A percentile compares a stretch with the other conserved stretches of the same genome.
These are phyloP conservation scores for Termitomyces sp. DNA, from an alignment of 768 basidiomycete species.

Conservation along the genomic window DNA sequence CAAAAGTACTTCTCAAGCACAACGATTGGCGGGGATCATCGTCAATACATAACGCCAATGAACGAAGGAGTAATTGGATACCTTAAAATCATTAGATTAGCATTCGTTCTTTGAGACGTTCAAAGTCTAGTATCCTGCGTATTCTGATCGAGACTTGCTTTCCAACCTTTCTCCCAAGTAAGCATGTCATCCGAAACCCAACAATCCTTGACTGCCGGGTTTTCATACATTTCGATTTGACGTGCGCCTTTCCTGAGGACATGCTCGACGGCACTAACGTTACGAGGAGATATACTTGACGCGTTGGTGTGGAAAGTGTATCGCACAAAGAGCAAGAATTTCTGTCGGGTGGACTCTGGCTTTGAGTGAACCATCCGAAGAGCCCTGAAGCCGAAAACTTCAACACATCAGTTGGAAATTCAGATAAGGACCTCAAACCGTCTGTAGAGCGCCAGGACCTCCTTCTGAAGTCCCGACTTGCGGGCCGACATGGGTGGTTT, in stretches of 20 bases:
- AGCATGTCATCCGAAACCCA: conserved; percentile 69
- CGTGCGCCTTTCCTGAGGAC: conserved; percentile 62
- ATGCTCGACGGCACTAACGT: conserved; percentile 69
- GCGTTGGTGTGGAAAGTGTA: conserved; percentile 68
- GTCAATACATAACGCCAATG: not conserved
- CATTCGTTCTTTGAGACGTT: not conserved
- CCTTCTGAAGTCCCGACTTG: conserved; percentile 41
- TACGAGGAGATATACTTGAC: conserved; percentile 51
- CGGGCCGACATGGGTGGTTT: conserved; percentile 17
- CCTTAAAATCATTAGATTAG: not conserved
- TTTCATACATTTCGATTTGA: conserved; percentile 69
- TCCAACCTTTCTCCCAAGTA: conserved; percentile 46
- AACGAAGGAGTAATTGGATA: not conserved
- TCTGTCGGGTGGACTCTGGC: conserved; percentile 50
- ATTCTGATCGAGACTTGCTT: not conserved
- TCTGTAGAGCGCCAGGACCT: conserved; percentile 46
- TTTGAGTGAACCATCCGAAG: conserved; percentile 71
- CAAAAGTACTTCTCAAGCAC: not conserved
- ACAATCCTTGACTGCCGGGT: conserved; percentile 62
- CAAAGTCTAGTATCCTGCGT: not conserved
- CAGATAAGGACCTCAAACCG: conserved; percentile 21
- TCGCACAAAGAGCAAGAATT: conserved; percentile 63
- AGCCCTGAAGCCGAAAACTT: conserved; percentile 39
- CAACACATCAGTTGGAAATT: not conserved
- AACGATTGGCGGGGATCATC: conserved; percentile 1